Evolutionary conservation across 1,284 basidiomycete genomes (phyloP).

Genomic region (Microbotryum silenes-acaulis): DNA sequence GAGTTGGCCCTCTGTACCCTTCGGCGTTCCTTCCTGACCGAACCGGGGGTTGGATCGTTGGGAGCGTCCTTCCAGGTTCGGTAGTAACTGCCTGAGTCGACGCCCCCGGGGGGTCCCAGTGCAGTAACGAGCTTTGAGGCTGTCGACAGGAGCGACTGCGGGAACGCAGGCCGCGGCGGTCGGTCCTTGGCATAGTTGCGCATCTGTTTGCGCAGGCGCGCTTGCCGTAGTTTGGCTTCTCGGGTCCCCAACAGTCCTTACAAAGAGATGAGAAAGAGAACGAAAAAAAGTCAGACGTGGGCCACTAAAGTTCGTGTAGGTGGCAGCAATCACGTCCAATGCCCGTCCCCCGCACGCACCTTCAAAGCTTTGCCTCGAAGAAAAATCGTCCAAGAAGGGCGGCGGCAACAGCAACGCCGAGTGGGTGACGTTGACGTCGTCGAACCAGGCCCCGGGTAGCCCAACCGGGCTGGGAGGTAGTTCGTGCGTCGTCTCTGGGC

Average conservation of each 20-base stretch:
- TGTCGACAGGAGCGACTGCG: conserved; percentile 6
- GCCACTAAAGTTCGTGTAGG: too few species aligned
- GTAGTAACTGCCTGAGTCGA: conserved; percentile 1
- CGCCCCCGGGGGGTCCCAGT: conserved; percentile 25
- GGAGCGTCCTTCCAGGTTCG: neutral
- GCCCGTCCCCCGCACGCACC: conserved; percentile 3
- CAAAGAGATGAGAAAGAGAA: neutral
- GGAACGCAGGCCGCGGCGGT: conserved; percentile 22
- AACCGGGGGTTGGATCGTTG: neutral
- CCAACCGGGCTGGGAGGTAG: conserved; percentile 11
- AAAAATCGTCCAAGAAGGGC: conserved; percentile 10
- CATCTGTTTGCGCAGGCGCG: neutral
- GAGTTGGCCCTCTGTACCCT: conserved; percentile 18
- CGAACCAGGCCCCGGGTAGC: conserved; percentile 7
- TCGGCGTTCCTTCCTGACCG: conserved; percentile 3
- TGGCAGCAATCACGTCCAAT: too few species aligned
- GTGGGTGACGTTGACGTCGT: neutral
- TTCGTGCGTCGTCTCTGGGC: neutral
- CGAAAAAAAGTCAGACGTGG: neutral
- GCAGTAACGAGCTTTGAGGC: conserved; percentile 10
- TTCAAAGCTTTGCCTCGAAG: conserved; percentile 10
- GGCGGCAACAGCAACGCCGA: conserved; percentile 15
- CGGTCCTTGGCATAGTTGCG: conserved; percentile 14
- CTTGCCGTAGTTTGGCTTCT: neutral
- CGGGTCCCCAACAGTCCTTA: neutral